phyloP scores from a whole-genome alignment of 495 filamentous ascomycete species.

The Trichocladium uniseriatum region DNA sequence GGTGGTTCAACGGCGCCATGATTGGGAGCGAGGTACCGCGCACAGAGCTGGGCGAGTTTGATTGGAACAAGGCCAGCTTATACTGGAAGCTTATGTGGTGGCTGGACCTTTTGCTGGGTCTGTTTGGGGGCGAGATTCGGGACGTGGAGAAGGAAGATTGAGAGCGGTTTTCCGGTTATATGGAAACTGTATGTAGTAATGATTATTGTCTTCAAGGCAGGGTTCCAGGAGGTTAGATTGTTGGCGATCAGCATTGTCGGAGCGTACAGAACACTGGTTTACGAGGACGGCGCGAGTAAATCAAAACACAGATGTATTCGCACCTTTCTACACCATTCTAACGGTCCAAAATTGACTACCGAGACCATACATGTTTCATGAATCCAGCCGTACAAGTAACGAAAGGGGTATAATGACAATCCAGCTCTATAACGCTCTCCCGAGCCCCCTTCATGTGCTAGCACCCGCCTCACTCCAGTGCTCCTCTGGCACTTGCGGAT shows the following conservation, averaged over 20 bases:
- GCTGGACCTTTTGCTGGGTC: constrained; percentile 38
- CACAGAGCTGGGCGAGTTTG: constrained; percentile 70
- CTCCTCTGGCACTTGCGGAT: constrained; percentile 10
- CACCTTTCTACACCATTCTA: not conserved
- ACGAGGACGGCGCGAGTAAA: not conserved
- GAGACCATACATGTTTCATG: not conserved
- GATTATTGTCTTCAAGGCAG: not conserved
- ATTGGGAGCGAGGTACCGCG: constrained; percentile 72
- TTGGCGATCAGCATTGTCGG: not conserved
- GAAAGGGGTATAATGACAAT: not conserved
- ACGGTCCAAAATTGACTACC: no score
- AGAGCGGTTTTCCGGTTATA: not conserved
- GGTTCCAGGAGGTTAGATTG: not conserved
- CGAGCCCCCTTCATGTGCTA: not conserved
- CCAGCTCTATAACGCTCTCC: not conserved
- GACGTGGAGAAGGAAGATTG: constrained; percentile 44
- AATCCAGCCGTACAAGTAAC: not conserved
- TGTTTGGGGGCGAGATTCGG: constrained; percentile 42
- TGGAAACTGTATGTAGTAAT: constrained; percentile 1
- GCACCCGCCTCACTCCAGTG: constrained; percentile 13
- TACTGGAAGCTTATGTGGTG: constrained; percentile 62
- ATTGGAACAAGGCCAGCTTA: constrained; percentile 60
- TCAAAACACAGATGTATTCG: not conserved
- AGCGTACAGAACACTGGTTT: not conserved
- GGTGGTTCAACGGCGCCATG: constrained; percentile 66